Conservation (phyloP, 2,329 filamentous ascomycete genomes). For the Periconia sp. region DNA sequence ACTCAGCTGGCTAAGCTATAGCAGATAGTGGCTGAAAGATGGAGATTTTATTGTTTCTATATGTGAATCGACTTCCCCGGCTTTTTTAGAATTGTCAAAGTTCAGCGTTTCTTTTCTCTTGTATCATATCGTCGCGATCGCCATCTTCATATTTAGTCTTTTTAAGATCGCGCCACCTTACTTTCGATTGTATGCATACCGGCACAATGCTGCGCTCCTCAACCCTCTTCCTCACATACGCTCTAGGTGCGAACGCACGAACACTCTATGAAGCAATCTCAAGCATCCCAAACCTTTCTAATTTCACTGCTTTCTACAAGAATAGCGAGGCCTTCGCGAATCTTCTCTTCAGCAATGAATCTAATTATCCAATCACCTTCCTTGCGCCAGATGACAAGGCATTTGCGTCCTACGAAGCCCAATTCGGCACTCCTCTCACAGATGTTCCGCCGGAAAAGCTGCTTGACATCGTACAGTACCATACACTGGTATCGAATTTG, state of each 20-base stretch:
- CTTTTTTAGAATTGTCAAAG: neutral
- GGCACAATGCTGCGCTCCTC: slow-evolving; percentile 1
- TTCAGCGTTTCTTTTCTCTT: too few relatives aligned
- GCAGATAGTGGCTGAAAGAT: neutral
- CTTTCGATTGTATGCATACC: too few relatives aligned
- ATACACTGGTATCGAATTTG: slow-evolving; percentile 22
- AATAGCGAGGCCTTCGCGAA: slow-evolving; percentile 22
- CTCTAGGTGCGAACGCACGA: slow-evolving; percentile 1
- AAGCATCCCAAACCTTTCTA: slow-evolving; percentile 21
- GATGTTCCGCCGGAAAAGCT: slow-evolving; percentile 13
- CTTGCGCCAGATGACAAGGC: slow-evolving; percentile 28
- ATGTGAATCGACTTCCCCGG: neutral
- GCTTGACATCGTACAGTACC: slow-evolving; percentile 24
- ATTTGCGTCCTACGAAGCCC: slow-evolving; percentile 17
- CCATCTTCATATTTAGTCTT: neutral
- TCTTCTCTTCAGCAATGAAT: slow-evolving; percentile 18
- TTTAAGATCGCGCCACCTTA: neutral
- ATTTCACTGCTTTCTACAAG: slow-evolving; percentile 28
- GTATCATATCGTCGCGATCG: neutral
- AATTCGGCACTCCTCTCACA: slow-evolving; percentile 14
- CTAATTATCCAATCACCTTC: slow-evolving; percentile 26
- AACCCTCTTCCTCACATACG: neutral
- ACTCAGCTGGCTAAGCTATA: slow-evolving; percentile 4
- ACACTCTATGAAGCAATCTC: slow-evolving; percentile 21
- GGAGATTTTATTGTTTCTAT: neutral